These are phyloP conservation scores for Anastatica hierochuntica DNA, from an alignment of 345 rosid genomes.

Conservation along the genomic window DNA sequence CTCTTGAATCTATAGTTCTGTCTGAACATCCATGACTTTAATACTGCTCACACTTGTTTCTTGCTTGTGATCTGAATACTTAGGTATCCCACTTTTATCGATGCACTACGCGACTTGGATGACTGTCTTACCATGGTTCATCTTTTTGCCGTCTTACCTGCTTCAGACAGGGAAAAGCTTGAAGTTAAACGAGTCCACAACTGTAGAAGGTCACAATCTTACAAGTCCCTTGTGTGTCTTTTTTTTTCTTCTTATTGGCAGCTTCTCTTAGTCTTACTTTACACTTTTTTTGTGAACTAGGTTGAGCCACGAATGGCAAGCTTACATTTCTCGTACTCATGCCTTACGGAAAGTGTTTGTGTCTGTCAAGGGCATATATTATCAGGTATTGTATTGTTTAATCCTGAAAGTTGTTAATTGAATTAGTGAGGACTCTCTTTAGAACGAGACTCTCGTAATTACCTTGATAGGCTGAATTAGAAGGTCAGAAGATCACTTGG, in stretches of 20 bases:
- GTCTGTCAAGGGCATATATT: slow-evolving; percentile 92
- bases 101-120: slow-evolving; percentile 92
- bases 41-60: background rate
- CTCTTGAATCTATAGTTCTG: background rate
- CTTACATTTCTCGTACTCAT: slow-evolving; percentile 66
- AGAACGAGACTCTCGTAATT: slow-evolving; percentile 5
- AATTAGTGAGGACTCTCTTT: background rate
- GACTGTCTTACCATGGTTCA: slow-evolving; percentile 90
- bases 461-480: slow-evolving; percentile 69
- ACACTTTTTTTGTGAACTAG: slow-evolving; percentile 28
- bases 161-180: slow-evolving; percentile 63
- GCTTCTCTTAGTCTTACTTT: background rate
- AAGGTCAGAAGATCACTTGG: slow-evolving; percentile 96
- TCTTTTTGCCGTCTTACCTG: slow-evolving; percentile 89
- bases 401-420: background rate
- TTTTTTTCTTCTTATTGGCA: too few relatives aligned
- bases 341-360: slow-evolving; percentile 76
- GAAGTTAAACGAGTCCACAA: slow-evolving; percentile 68
- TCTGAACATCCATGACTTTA: background rate
- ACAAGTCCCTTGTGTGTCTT: background rate
- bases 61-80: too few relatives aligned
- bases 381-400: slow-evolving; percentile 53
- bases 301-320: slow-evolving; percentile 97
- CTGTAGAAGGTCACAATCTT: slow-evolving; percentile 62
- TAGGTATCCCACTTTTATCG: slow-evolving; percentile 81